Percentiles rank a stretch among this genome's conserved stretches.
Evolutionary conservation across 257 asterid genomes (phyloP).

Genomic region (Solanum appendiculatum): DNA sequence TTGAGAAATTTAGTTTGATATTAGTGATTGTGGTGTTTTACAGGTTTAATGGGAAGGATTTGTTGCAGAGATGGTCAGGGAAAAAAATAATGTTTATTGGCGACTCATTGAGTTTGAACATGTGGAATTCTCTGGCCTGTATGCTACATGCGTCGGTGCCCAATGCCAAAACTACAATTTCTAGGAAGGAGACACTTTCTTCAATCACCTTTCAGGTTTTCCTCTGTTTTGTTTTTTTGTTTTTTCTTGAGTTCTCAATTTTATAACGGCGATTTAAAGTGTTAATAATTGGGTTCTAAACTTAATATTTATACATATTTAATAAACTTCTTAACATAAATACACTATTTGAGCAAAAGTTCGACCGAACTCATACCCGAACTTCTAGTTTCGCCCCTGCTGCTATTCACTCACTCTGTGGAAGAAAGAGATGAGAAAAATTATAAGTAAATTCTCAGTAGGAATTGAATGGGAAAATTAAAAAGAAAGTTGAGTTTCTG

Average conservation of each 20-base stretch:
- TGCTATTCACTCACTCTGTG: too few species aligned
- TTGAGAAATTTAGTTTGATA: not conserved
- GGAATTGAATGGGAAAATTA: not conserved
- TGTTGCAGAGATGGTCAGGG: slow-evolving; percentile 54
- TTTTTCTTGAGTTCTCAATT: not conserved
- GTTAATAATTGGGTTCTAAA: too few species aligned
- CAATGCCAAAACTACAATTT: slow-evolving; percentile 18
- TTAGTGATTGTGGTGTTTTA: not conserved
- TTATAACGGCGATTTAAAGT: too few species aligned
- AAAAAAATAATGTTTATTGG: slow-evolving; percentile 81
- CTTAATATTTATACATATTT: too few species aligned
- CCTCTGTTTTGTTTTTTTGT: not conserved
- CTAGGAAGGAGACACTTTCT: slow-evolving; percentile 32
- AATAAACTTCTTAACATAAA: too few species aligned
- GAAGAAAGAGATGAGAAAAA: not conserved
- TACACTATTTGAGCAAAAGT: too few species aligned
- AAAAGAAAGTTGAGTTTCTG: not conserved
- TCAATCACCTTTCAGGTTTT: slow-evolving; percentile 53
- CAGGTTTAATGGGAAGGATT: slow-evolving; percentile 61
- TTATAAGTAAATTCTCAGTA: not conserved
- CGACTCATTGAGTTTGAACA: slow-evolving; percentile 76
- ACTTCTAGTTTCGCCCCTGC: too few species aligned
- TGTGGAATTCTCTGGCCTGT: slow-evolving; percentile 65
- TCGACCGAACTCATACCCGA: too few species aligned
- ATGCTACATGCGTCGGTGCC: slow-evolving; percentile 64